Percentiles rank a stretch among this genome's conserved stretches.
Conservation (phyloP, 2,329 filamentous ascomycete genomes). For the Fusarium globosum region DNA sequence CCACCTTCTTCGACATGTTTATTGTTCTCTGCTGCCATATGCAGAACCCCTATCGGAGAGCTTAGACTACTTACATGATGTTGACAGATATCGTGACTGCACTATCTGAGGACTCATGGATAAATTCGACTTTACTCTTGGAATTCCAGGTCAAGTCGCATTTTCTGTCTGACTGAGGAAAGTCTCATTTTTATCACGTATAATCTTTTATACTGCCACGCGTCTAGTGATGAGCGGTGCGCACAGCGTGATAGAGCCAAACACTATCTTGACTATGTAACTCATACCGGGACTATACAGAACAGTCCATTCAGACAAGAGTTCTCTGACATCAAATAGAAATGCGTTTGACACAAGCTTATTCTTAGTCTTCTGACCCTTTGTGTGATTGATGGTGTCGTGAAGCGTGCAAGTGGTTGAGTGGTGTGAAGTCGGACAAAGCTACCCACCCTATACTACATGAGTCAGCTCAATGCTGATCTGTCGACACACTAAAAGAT, state of each 20-base stretch:
- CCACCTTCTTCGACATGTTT: too few relatives aligned
- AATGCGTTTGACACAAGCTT: neutral
- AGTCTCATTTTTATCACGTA: too few relatives aligned
- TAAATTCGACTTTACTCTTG: neutral
- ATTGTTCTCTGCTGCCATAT: too few relatives aligned
- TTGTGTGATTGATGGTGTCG: neutral
- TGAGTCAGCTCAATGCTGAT: neutral
- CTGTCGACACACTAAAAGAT: neutral
- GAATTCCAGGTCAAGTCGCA: too few relatives aligned
- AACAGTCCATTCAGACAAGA: neutral
- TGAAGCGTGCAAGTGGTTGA: neutral
- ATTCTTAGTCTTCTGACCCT: neutral
- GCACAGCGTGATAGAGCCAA: too few relatives aligned
- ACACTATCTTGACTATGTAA: too few relatives aligned
- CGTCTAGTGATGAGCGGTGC: too few relatives aligned
- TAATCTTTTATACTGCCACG: too few relatives aligned
- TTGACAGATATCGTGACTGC: neutral
- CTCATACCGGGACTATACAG: too few relatives aligned
- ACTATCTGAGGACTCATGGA: neutral
- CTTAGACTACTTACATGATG: neutral
- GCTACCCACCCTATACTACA: slow-evolving; percentile 8
- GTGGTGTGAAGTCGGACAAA: neutral
- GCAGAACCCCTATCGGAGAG: neutral
- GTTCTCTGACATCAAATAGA: fast-evolving
- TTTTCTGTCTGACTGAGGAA: too few relatives aligned